Evolutionary conservation across 257 asterid species (phyloP).

Genomic region (Solanum lycopersicoides): DNA sequence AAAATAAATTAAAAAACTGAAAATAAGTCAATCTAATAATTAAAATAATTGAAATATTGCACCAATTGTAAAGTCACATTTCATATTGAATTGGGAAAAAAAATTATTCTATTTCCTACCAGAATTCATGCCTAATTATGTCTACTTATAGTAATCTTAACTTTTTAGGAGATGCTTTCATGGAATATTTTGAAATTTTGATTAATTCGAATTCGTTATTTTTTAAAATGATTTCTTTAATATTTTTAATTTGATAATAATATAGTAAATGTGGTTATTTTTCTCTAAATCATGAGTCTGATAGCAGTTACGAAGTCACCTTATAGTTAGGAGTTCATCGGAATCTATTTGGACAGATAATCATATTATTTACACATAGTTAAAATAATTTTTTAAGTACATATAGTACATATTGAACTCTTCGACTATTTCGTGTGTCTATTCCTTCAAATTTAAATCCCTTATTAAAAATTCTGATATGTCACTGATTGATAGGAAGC

Average conservation of each 20-base stretch:
- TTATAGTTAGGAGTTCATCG: not conserved
- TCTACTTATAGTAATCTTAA: not conserved
- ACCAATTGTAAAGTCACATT: not conserved
- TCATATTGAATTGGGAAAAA: not conserved
- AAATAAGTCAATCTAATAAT: not conserved
- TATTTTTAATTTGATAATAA: accelerated
- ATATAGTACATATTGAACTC: too few relatives aligned
- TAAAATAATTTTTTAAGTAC: too few relatives aligned
- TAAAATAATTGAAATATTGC: not conserved
- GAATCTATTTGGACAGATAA: too few relatives aligned
- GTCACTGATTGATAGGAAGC: not conserved
- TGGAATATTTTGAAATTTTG: not conserved
- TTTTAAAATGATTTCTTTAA: too few relatives aligned
- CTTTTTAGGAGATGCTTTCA: not conserved
- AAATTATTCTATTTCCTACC: not conserved
- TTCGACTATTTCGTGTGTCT: accelerated
- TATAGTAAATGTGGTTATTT: not conserved
- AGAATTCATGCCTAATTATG: not conserved
- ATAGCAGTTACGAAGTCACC: not conserved
- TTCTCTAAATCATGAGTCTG: accelerated
- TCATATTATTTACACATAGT: too few relatives aligned
- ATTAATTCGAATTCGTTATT: too few relatives aligned
- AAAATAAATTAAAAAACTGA: not conserved
- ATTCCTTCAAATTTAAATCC: too few relatives aligned
- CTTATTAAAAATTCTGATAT: too few relatives aligned